Evolutionary conservation across 805 yeast species (phyloP).

Genomic region (Barnettozyma botsteinii): DNA sequence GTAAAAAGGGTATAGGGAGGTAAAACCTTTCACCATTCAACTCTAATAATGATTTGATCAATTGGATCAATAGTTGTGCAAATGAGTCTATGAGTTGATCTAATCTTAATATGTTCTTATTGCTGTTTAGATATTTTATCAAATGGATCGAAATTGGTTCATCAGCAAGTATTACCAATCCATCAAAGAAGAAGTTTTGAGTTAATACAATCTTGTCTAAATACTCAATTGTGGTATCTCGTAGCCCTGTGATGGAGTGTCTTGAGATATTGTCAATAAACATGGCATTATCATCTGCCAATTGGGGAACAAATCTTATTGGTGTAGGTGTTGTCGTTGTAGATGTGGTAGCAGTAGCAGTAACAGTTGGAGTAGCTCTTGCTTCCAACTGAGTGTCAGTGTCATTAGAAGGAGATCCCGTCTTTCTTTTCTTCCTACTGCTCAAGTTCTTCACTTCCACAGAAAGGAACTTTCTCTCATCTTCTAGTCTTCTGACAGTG

Average conservation of each 20-base stretch:
- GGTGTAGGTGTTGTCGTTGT: background rate
- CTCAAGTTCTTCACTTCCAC: slow-evolving; percentile 38
- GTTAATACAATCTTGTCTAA: slow-evolving; percentile 27
- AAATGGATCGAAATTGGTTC: slow-evolving; percentile 33
- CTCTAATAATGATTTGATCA: slow-evolving; percentile 21
- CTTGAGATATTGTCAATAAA: slow-evolving; percentile 32
- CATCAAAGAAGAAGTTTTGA: slow-evolving; percentile 7
- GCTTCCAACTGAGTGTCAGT: background rate
- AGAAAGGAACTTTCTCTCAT: slow-evolving; percentile 49
- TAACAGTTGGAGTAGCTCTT: background rate
- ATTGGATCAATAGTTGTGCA: slow-evolving; percentile 28
- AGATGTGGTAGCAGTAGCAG: background rate
- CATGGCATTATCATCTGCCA: slow-evolving; percentile 30
- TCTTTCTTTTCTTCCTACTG: slow-evolving; percentile 18
- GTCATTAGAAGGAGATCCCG: background rate
- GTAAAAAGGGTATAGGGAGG: slow-evolving; percentile 52
- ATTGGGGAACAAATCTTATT: slow-evolving; percentile 10
- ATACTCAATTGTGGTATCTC: slow-evolving; percentile 28
- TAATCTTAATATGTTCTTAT: slow-evolving; percentile 39
- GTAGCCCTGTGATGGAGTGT: slow-evolving; percentile 33
- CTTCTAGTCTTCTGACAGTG: slow-evolving; percentile 39
- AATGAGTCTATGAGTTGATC: slow-evolving; percentile 45
- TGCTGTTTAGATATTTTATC: slow-evolving; percentile 36
- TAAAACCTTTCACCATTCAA: slow-evolving; percentile 4
- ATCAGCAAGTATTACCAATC: slow-evolving; percentile 25